These are phyloP conservation scores for Bonia amplexicaulis DNA, from an alignment of 176 grass and related monocot species.

Conservation along the genomic window DNA sequence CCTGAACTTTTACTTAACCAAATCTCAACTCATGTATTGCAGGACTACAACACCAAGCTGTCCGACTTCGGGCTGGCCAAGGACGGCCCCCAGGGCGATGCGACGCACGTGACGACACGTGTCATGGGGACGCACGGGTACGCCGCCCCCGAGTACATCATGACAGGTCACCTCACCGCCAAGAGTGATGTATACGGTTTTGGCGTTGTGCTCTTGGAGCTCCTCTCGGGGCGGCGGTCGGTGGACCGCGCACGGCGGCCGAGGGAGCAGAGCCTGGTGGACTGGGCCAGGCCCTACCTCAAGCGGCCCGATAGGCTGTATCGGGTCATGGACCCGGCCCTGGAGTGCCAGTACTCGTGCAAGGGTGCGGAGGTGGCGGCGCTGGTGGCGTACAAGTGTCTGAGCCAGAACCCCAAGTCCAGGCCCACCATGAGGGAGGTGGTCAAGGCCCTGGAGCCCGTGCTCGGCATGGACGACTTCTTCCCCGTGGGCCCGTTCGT, in stretches of 20 bases:
- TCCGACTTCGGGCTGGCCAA: constrained; percentile 93
- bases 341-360: constrained; percentile 70
- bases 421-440: constrained; percentile 79
- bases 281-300: constrained; percentile 65
- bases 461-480: constrained; percentile 59
- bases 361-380: constrained; percentile 67
- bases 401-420: constrained; percentile 66
- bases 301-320: constrained; percentile 45
- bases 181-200: constrained; percentile 88
- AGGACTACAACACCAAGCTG: constrained; percentile 80
- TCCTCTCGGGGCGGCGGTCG: constrained; percentile 44
- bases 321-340: constrained; percentile 56
- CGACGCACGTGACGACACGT: constrained; percentile 81
- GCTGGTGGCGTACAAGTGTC: constrained; percentile 75
- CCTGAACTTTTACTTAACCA: constrained; percentile 11
- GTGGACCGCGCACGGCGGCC: constrained; percentile 42
- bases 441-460: constrained; percentile 57
- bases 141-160: constrained; percentile 80
- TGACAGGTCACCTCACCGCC: constrained; percentile 76
- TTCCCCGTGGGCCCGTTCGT: constrained; percentile 52
- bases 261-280: constrained; percentile 68
- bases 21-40: constrained; percentile 11
- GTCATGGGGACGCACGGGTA: constrained; percentile 91
- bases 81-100: constrained; percentile 74
- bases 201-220: constrained; percentile 66